Conservation (phyloP, 2,329 filamentous ascomycete species). For the Aspergillus sp. region DNA sequence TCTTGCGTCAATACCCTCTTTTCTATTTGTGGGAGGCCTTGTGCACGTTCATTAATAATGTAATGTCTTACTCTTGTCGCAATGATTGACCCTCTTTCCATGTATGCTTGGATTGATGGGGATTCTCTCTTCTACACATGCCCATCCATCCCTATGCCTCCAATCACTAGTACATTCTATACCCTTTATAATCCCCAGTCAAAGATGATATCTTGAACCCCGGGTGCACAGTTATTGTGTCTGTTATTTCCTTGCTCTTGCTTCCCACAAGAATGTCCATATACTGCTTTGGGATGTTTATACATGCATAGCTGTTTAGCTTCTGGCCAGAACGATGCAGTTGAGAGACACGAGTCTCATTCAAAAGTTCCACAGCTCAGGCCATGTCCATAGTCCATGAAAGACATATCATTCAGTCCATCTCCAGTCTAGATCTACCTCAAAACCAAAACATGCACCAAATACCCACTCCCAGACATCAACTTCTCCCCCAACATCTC, state of each 20-base stretch:
- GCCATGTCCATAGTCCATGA: background rate
- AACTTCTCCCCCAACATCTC: conserved; percentile 61
- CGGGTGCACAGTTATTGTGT: background rate
- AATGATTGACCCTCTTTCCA: conserved; percentile 13
- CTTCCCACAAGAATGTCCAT: conserved; percentile 6
- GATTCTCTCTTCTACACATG: conserved; percentile 8
- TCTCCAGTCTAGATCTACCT: conserved; percentile 17
- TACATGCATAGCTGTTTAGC: background rate
- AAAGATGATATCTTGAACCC: background rate
- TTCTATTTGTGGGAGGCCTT: conserved; percentile 20
- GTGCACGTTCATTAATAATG: conserved; percentile 21
- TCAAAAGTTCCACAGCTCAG: background rate
- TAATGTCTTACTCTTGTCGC: conserved; percentile 21
- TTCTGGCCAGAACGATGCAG: background rate
- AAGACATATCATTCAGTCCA: background rate
- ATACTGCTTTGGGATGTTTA: conserved; percentile 1
- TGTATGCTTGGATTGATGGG: conserved; percentile 6
- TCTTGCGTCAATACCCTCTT: conserved; percentile 25
- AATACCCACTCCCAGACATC: conserved; percentile 69
- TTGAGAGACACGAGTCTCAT: no score
- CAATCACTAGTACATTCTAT: background rate
- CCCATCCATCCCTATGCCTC: background rate
- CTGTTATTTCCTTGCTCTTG: background rate
- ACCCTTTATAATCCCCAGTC: background rate
- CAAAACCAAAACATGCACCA: conserved; percentile 76